Base-by-base conservation (phyloP, 2,329 filamentous ascomycete genomes). In the Blumeria graminis region DNA sequence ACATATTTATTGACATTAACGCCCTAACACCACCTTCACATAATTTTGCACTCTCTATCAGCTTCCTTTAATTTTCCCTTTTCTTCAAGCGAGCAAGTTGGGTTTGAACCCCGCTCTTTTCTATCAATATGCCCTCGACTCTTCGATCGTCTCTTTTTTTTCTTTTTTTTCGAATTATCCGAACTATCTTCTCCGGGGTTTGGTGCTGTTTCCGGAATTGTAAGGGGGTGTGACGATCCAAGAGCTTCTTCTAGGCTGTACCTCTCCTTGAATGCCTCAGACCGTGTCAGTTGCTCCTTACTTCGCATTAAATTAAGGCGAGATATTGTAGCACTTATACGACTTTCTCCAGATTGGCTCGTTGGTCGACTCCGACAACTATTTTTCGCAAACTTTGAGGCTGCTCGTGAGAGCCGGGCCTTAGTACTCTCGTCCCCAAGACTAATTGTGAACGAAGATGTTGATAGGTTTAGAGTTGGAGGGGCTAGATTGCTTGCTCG, bases 331-430 rank as follows among this genome's bases (percentile, higher is more conserved):
- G 74, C 68, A 62, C 75, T 79, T 57, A 79, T 73, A 3, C 78
- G 71, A 14, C 71, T 71, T 60, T 81, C 78, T 33, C 77, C 76
- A 0, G 71, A 73, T 61, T 80, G 76, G 62, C 78, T 81, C 16
- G 68, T 69, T 4, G 78, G 75, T 11, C 78, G 73, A 60, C 77
- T 79, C 61, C 73, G 72, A 52, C 66, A 68, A 61, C 69, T 61
- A 56, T 69, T 62, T 67, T 70, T 65, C 22, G 73, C 68, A 60
- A 81, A 78, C 51, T 72, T 72, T 5, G 75, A 74, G 13, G 78
- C 76, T 1, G 77, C 77, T 13, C 78, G 72, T 7, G 76, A 78
- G 10, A 81, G 63, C 8, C 77, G 70, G 33, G 76, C 74, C 2
- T 73, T 69, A 1, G 76, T 73, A 0, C 68, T 69, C 60, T 80